A percentile compares a stretch with the other conserved stretches of the same genome.
These are phyloP conservation scores for Candida krabiensis DNA, from an alignment of 805 yeast species.

Conservation along the genomic window DNA sequence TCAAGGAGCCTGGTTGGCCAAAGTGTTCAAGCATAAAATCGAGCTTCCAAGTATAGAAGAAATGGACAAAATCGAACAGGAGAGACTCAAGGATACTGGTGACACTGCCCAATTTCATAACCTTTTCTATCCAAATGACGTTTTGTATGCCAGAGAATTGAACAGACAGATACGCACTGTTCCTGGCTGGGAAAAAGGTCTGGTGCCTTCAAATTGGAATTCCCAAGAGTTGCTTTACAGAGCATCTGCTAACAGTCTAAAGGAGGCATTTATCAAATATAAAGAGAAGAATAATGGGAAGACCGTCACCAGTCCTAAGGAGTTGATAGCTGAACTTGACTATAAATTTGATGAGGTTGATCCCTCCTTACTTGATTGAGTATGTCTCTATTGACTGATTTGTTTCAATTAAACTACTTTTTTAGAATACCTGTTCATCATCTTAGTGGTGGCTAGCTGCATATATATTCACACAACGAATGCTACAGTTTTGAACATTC, in stretches of 20 bases:
- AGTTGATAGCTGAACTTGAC: constrained; percentile 12
- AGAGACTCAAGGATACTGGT: constrained; percentile 43
- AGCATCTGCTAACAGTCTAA: constrained; percentile 43
- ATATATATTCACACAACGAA: too few relatives aligned
- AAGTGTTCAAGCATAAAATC: constrained; percentile 60
- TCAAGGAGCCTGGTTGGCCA: constrained; percentile 66
- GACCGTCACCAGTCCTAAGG: constrained; percentile 10
- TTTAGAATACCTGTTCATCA: too few relatives aligned
- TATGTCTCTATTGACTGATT: too few relatives aligned
- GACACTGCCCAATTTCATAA: constrained; percentile 48
- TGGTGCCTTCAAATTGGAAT: constrained; percentile 54
- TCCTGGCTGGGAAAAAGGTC: constrained; percentile 38
- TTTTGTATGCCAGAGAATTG: constrained; percentile 48
- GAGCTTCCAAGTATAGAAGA: constrained; percentile 46
- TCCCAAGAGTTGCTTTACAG: constrained; percentile 43
- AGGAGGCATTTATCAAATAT: constrained; percentile 46
- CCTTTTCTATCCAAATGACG: constrained; percentile 56
- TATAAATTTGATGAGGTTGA: constrained; percentile 14
- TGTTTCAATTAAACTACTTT: too few relatives aligned
- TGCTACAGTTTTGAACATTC: too few relatives aligned
- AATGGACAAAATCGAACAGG: constrained; percentile 44
- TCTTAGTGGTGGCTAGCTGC: too few relatives aligned
- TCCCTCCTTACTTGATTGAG: constrained; percentile 3
- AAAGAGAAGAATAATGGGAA: constrained; percentile 37
- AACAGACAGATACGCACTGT: constrained; percentile 31